A percentile compares a stretch with the other conserved stretches of the same genome.
These are phyloP conservation scores for Solanum bulbocastanum DNA, from an alignment of 257 asterid species.

Conservation along the genomic window DNA sequence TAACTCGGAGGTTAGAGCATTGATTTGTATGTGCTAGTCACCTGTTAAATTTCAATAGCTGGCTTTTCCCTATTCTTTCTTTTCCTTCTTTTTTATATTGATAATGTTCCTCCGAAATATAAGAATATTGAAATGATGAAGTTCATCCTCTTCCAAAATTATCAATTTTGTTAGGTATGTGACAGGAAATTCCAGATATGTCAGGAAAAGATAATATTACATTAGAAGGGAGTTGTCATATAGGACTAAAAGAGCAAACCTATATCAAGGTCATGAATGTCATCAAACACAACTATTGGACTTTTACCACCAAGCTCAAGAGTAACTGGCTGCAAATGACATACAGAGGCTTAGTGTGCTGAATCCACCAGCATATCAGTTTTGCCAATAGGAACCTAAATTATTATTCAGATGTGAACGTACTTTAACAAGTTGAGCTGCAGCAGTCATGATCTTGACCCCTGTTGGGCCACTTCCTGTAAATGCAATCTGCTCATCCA, in stretches of 20 bases:
- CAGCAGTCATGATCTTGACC: constrained; percentile 86
- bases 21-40: not conserved
- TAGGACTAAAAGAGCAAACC: constrained; percentile 34
- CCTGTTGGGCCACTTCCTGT: constrained; percentile 96
- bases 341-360: not conserved
- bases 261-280: constrained; percentile 71
- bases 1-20: not conserved
- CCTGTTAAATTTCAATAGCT: not conserved
- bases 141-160: not conserved
- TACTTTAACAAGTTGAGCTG: constrained; percentile 90
- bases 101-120: not conserved
- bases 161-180: not conserved
- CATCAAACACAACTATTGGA: constrained; percentile 93
- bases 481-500: constrained; percentile 64
- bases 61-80: not conserved
- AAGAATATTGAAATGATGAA: not conserved
- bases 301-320: constrained; percentile 99
- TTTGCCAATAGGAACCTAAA: not conserved
- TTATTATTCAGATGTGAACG: not conserved
- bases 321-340: constrained; percentile 74
- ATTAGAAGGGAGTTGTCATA: not conserved
- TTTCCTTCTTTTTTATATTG: not conserved
- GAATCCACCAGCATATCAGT: not conserved
- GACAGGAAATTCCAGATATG: not conserved
- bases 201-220: not conserved